Conservation (phyloP, 768 basidiomycete genomes). For the Boletus vinaceobasis region DNA sequence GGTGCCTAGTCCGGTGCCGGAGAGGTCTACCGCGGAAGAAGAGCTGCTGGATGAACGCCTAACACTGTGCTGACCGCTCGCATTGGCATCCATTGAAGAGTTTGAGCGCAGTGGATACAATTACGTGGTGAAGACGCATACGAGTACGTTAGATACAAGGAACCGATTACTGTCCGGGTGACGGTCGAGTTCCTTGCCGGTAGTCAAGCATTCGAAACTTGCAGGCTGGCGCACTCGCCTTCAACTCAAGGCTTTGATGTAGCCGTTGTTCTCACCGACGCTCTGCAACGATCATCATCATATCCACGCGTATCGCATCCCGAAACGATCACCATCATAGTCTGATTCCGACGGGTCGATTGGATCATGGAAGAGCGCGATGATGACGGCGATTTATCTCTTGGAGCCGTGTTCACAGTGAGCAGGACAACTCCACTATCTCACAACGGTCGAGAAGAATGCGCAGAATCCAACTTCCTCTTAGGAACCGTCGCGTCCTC, state of each 20-base stretch:
- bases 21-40: slow-evolving; percentile 56
- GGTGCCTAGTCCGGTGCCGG: slow-evolving; percentile 42
- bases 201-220: background rate
- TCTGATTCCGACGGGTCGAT: background rate
- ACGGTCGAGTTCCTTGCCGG: background rate
- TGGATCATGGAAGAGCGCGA: slow-evolving; percentile 11
- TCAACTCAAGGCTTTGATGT: background rate
- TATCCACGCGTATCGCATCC: no score
- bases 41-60: slow-evolving; percentile 34
- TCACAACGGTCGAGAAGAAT: background rate
- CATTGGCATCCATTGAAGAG: slow-evolving; percentile 13
- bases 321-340: background rate
- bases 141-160: background rate
- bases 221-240: background rate
- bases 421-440: slow-evolving; percentile 15
- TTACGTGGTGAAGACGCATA: background rate
- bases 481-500: slow-evolving; percentile 62
- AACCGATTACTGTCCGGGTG: background rate
- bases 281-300: background rate
- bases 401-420: slow-evolving; percentile 53
- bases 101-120: background rate
- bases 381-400: slow-evolving; percentile 34
- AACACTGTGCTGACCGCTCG: background rate
- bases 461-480: background rate
- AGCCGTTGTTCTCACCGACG: background rate